Percentiles rank a stretch among this genome's conserved stretches.
Conservation (phyloP, 2,329 filamentous ascomycete genomes). For the Sphaerulina populicola region DNA sequence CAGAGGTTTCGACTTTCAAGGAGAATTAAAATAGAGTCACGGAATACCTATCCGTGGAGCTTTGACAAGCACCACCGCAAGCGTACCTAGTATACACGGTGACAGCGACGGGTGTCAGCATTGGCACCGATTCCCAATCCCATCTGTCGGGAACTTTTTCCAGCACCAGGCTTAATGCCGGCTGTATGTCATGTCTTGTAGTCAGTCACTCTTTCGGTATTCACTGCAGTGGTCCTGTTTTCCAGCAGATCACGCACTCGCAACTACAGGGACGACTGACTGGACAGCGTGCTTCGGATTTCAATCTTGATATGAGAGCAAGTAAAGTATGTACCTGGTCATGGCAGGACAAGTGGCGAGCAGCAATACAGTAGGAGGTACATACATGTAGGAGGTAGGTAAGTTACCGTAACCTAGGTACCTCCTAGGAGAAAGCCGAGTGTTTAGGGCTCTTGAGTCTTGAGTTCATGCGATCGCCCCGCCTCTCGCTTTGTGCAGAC, state of each 20-base stretch:
- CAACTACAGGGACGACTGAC: background rate
- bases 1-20: background rate
- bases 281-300: background rate
- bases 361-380: too few relatives aligned
- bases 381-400: too few relatives aligned
- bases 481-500: background rate
- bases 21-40: background rate
- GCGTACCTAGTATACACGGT: background rate
- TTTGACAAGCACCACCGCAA: too few relatives aligned
- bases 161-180: background rate
- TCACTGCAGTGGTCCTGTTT: background rate
- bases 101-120: background rate
- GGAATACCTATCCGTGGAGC: background rate
- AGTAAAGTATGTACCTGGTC: background rate
- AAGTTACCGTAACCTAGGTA: too few relatives aligned
- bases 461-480: conserved; percentile 4
- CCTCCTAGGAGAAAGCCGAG: too few relatives aligned
- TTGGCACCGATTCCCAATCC: background rate
- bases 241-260: background rate
- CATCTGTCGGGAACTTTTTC: background rate
- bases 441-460: background rate
- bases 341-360: background rate
- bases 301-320: background rate
- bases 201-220: too few relatives aligned
- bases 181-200: background rate